A percentile compares a stretch with the other conserved stretches of the same genome.
These are phyloP conservation scores for Multifurca ochricompacta DNA, from an alignment of 768 basidiomycete genomes.

Conservation along the genomic window DNA sequence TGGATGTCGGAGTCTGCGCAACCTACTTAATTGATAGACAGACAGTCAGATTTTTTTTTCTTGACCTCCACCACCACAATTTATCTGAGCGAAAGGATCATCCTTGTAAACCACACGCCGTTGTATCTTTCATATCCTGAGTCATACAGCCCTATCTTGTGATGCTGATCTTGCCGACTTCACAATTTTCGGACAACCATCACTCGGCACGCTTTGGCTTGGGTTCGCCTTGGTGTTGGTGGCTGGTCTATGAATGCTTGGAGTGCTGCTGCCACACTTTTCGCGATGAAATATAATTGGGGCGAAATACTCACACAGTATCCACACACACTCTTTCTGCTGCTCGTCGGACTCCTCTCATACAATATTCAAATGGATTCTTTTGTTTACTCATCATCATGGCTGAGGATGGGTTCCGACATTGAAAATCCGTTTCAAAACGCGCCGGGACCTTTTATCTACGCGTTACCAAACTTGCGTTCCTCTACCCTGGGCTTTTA, in stretches of 20 bases:
- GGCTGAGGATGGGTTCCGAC: background rate
- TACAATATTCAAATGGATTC: background rate
- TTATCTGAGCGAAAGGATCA: too few relatives aligned
- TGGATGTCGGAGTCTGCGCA: too few relatives aligned
- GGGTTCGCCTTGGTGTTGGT: background rate
- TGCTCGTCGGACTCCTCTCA: background rate
- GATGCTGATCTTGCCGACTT: too few relatives aligned
- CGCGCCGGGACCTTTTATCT: constrained; percentile 5
- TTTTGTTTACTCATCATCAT: background rate
- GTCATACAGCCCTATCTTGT: too few relatives aligned
- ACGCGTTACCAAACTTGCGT: constrained; percentile 5
- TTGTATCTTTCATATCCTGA: too few relatives aligned
- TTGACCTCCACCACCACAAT: too few relatives aligned
- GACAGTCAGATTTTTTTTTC: too few relatives aligned
- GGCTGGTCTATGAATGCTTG: background rate
- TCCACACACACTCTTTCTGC: background rate
- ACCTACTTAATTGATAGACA: too few relatives aligned
- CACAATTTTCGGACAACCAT: too few relatives aligned
- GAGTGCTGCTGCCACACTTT: background rate
- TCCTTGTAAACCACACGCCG: too few relatives aligned
- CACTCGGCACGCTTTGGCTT: too few relatives aligned
- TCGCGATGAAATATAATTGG: background rate
- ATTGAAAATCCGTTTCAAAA: constrained; percentile 12
- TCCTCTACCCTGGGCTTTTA: too few relatives aligned
- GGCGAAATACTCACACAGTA: background rate